Base-by-base conservation (phyloP, 2,329 filamentous ascomycete genomes). In the Fusarium denticulatum region DNA sequence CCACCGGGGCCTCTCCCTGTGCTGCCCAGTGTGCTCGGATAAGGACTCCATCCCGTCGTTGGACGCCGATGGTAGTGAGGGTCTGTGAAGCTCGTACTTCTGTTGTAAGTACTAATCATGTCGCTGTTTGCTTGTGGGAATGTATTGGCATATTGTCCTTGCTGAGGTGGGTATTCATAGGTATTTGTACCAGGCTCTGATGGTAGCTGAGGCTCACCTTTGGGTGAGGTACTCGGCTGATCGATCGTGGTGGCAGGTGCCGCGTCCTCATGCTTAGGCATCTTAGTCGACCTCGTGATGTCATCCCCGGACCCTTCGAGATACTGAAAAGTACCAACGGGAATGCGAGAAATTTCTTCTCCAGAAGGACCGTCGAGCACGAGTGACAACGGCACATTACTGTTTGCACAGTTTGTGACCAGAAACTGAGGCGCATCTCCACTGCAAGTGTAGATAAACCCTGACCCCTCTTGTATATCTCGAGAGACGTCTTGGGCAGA, bases 361-460 rank as follows among this genome's bases (percentile, higher is more conserved):
- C 87, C 87, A 36, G 84, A 82, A n/a, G 84, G 78, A 16, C 82
- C 85, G 66, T 90, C 88, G 24, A 89, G 83, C 49, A 88, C 77
- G 60, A 90, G 81, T 79, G 86, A 86, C 81, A 90, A 78, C 42
- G 88, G 87, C 82, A 90, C 88, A 81, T 81, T 88, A 81, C 83
- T 83, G 56, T 80, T 83, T 47, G 81, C 78, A 74, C 85, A 87
- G 78, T 85, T 82, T 78, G 88, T 90, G 82, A 85, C 83, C 78
- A 86, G 75, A 45, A 85, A 82, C 72, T 86, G 87, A 52, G 95
- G 95, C 37, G 92, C 93, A 64, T 94, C 91, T 45, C 91, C 90
- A 50, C 89, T 90, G 76, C 97, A 86, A 36, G 88, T 88, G 82
- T 96, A 97, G 71, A 91, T 88, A 80, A 89, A 93, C 26, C 89